Evolutionary conservation across 164 flowering plant genomes (phyloP), one percentile per base, ranked within the genome.

Genomic region (Magnolia kwangsiensis): DNA sequence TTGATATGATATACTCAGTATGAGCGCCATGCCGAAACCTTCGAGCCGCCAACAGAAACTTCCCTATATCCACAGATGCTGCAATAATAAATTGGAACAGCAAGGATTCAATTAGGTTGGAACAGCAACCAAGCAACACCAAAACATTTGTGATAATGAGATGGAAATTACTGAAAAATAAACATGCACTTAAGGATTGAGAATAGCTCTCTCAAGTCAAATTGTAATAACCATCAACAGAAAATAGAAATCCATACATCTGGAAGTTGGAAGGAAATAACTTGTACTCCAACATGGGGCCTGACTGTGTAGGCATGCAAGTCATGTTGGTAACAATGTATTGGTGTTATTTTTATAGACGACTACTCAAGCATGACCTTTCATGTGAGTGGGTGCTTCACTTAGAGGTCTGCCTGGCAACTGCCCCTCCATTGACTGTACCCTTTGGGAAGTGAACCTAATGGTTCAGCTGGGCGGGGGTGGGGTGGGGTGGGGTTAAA

Each of bases 41-140:
- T 69, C 90, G 85, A 69, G 99, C 99, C 14, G 98, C 97, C 78
- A 96, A 81, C 21, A 96, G 93, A 83, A 96, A 90, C 82, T 96
- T 96, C 10, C 98, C 99, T 74, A 87, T 86, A 13, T 92, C 98
- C 64, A 82, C 78, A 51, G 88, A 86, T 81, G 96, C 96, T 94
- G 92, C 68, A 84, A 78, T 16, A 81, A 73, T 49, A 74, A 68
- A 21, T 71, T 67, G 21, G 37, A 77, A 73, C 16, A 78, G 79
- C 68, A 50, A 45, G 19, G 51, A 9, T 37, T 49, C 13, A 21
- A 67, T 19, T 24, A 66, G 5, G 16, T 66, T 23, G 45, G 29
- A 20, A 66, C 69, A 8, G 45, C 31, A 21, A 24, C 13, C 69
- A 66, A 23, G 21, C 24, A 9, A 21, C 23, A 21, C 13, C 37